A percentile compares a stretch with the other conserved stretches of the same genome.
Conservation (phyloP, 257 asterid genomes). For the Solanum virginianum region DNA sequence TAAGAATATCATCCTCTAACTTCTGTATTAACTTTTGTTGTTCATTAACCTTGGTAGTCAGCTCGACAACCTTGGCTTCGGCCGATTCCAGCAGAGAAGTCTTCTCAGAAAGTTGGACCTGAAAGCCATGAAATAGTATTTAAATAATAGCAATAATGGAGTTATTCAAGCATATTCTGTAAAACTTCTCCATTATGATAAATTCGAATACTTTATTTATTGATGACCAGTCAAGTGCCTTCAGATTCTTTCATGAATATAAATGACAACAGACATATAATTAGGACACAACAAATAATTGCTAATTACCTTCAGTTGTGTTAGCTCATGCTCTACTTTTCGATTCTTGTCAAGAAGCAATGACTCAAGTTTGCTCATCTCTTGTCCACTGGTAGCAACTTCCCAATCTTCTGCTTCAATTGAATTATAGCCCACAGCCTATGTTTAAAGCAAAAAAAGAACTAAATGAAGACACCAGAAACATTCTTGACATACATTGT, state of each 20-base stretch:
- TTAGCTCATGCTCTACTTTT: slow-evolving; percentile 95
- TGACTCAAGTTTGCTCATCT: slow-evolving; percentile 94
- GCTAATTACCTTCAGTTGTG: slow-evolving; percentile 65
- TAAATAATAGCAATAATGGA: background rate
- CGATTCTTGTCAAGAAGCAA: slow-evolving; percentile 95
- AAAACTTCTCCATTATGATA: background rate
- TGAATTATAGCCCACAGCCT: slow-evolving; percentile 99
- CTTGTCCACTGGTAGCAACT: slow-evolving; percentile 94
- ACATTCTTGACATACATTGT: background rate
- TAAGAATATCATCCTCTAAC: slow-evolving; percentile 90
- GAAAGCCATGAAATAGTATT: slow-evolving; percentile 2
- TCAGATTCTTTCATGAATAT: background rate
- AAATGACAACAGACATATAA: background rate
- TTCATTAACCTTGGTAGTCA: slow-evolving; percentile 51
- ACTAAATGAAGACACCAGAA: background rate
- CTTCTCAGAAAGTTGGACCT: slow-evolving; percentile 85
- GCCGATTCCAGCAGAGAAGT: slow-evolving; percentile 78
- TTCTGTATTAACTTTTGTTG: slow-evolving; percentile 91
- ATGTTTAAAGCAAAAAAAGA: background rate
- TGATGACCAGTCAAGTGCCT: background rate
- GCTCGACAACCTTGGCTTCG: slow-evolving; percentile 56
- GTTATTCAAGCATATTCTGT: background rate
- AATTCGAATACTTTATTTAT: background rate
- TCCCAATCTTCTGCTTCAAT: slow-evolving; percentile 99
- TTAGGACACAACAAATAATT: background rate